These are phyloP conservation scores for Penicillium simplicissimum DNA, from an alignment of 495 filamentous ascomycete genomes.

Conservation along the genomic window DNA sequence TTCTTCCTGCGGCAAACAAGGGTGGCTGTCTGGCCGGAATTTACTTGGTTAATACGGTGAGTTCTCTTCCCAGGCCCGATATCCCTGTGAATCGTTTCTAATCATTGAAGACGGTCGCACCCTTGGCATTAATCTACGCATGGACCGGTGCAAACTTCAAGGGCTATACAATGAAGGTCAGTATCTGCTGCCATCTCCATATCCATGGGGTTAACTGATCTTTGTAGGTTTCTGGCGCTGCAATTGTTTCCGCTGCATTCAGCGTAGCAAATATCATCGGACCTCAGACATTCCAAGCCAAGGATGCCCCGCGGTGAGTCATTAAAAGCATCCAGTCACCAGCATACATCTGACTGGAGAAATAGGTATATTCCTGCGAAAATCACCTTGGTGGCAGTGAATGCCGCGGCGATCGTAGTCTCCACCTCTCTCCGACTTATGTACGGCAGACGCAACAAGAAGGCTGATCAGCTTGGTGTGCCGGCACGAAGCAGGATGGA, in stretches of 20 bases:
- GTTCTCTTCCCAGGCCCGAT: not conserved
- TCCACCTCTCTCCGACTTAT: constrained; percentile 38
- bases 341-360: not conserved
- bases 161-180: constrained; percentile 48
- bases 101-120: constrained; percentile 31
- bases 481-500: constrained; percentile 25
- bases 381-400: constrained; percentile 54
- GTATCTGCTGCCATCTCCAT: not conserved
- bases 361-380: constrained; percentile 55
- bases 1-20: constrained; percentile 42
- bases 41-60: constrained; percentile 58
- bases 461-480: constrained; percentile 20
- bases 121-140: constrained; percentile 42
- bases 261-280: constrained; percentile 60
- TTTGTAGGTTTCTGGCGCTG: constrained; percentile 25
- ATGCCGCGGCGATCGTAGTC: constrained; percentile 43
- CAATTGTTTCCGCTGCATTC: constrained; percentile 48
- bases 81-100: not conserved
- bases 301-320: constrained; percentile 46
- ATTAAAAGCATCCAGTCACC: not conserved
- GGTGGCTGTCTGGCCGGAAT: constrained; percentile 60
- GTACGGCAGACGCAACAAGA: constrained; percentile 36
- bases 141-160: constrained; percentile 47
- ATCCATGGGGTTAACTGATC: not conserved
- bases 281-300: constrained; percentile 55